Percentiles rank a stretch among this genome's conserved stretches.
Conservation (phyloP, 805 yeast genomes). For the Saccharomycopsis schoenii region DNA sequence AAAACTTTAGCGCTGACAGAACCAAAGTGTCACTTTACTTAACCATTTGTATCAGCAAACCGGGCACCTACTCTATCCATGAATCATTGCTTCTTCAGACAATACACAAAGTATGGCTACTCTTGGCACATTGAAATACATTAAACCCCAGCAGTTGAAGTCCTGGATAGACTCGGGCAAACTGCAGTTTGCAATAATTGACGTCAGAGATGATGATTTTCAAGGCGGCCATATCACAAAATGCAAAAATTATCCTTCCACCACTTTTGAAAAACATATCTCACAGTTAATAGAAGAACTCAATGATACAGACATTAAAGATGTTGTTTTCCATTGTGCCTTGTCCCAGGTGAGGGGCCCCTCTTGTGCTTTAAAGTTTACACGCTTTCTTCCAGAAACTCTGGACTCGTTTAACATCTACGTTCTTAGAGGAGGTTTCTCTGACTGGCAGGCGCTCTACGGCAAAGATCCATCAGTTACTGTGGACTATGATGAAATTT, state of each 20-base stretch:
- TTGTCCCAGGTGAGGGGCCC: slow-evolving; percentile 91
- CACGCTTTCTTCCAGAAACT: slow-evolving; percentile 23
- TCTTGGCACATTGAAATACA: slow-evolving; percentile 4
- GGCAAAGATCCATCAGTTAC: slow-evolving; percentile 61
- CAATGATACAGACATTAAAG: slow-evolving; percentile 51
- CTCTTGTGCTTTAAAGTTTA: slow-evolving; percentile 58
- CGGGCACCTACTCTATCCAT: no score
- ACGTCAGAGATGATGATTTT: slow-evolving; percentile 18
- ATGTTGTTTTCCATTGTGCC: slow-evolving; percentile 83
- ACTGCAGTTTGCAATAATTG: slow-evolving; percentile 16
- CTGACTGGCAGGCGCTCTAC: slow-evolving; percentile 67
- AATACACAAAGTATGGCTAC: background rate
- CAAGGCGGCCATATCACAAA: slow-evolving; percentile 16
- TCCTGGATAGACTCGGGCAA: slow-evolving; percentile 14
- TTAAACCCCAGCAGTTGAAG: slow-evolving; percentile 15
- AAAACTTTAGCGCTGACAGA: background rate
- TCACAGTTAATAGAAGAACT: slow-evolving; percentile 52
- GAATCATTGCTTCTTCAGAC: background rate
- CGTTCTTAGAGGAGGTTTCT: slow-evolving; percentile 79
- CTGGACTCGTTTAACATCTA: slow-evolving; percentile 36
- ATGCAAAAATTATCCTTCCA: slow-evolving; percentile 14
- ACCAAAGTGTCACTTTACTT: background rate
- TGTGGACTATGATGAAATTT: slow-evolving; percentile 41
- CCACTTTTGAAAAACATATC: slow-evolving; percentile 7
- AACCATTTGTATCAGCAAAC: background rate